phyloP scores from a whole-genome alignment of 805 yeast genomes.

The Tetrapisispora taiwanensis region DNA sequence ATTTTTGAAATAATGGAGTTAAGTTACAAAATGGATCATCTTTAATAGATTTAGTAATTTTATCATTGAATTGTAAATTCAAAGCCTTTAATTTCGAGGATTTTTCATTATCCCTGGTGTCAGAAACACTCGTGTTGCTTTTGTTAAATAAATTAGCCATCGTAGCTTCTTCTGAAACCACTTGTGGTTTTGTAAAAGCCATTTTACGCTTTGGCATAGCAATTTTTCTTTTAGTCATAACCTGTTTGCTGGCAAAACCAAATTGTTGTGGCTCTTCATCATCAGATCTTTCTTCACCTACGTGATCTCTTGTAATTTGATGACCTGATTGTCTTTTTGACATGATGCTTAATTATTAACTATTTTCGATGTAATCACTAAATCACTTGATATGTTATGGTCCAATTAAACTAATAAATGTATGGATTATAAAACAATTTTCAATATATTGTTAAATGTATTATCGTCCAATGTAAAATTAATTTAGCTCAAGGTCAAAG shows the following conservation, averaged over 20 bases:
- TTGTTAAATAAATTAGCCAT: slow-evolving; percentile 15
- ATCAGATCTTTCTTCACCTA: slow-evolving; percentile 17
- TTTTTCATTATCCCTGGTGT: slow-evolving; percentile 21
- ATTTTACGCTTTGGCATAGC: slow-evolving; percentile 44
- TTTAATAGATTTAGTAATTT: slow-evolving; percentile 34
- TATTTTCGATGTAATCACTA: too few species aligned
- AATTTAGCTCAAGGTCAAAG: too few species aligned
- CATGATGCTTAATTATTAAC: slow-evolving; percentile 28
- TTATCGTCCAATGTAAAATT: too few species aligned
- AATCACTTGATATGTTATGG: too few species aligned
- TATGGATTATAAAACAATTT: too few species aligned
- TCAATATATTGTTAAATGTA: too few species aligned
- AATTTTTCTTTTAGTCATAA: slow-evolving; percentile 60
- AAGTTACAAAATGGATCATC: slow-evolving; percentile 47
- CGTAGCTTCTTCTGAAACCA: slow-evolving; percentile 8
- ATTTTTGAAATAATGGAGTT: slow-evolving; percentile 46
- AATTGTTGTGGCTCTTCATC: slow-evolving; percentile 30
- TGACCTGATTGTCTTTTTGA: slow-evolving; percentile 58
- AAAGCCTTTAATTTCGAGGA: slow-evolving; percentile 51
- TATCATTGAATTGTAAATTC: slow-evolving; percentile 46
- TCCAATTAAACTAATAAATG: too few species aligned
- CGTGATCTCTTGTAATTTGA: slow-evolving; percentile 51
- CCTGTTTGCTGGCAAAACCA: slow-evolving; percentile 54
- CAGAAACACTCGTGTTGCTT: slow-evolving; percentile 3
- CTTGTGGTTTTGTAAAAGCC: slow-evolving; percentile 7